phyloP scores from a whole-genome alignment of 164 flowering plant genomes.

The Houttuynia cordata region DNA sequence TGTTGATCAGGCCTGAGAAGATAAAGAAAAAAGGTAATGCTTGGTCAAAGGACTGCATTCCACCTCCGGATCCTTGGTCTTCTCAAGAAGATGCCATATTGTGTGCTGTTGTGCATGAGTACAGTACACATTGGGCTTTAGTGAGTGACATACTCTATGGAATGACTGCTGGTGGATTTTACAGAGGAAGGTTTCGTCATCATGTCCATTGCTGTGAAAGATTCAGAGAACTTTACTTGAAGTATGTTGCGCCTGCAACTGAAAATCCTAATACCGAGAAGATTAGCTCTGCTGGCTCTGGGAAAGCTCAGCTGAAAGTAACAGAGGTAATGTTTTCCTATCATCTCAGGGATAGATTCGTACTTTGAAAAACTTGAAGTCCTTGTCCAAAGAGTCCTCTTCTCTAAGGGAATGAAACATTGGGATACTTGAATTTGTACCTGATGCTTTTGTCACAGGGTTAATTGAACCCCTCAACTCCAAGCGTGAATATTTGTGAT shows the following conservation, averaged over 20 bases:
- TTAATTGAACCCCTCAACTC: no score
- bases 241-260: constrained; percentile 37
- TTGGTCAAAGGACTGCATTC: constrained; percentile 71
- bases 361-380: no score
- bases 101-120: constrained; percentile 92
- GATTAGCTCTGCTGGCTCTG: constrained; percentile 35
- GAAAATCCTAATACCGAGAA: constrained; percentile 65
- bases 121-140: constrained; percentile 82
- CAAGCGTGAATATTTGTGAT: no score
- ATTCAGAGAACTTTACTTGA: constrained; percentile 73
- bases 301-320: constrained; percentile 79
- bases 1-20: constrained; percentile 81
- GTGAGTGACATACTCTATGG: constrained; percentile 77
- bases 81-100: constrained; percentile 84
- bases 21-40: constrained; percentile 59
- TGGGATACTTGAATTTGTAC: no score
- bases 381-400: not conserved
- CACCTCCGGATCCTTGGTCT: constrained; percentile 77
- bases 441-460: no score
- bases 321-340: constrained; percentile 51
- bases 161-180: constrained; percentile 81
- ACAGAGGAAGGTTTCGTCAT: constrained; percentile 83
- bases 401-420: no score
- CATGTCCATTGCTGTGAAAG: constrained; percentile 93
- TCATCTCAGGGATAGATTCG: not conserved